Percentiles rank a stretch among this genome's conserved stretches.
Conservation (phyloP, 768 basidiomycete genomes). For the Pulveroboletus ravenelii region DNA sequence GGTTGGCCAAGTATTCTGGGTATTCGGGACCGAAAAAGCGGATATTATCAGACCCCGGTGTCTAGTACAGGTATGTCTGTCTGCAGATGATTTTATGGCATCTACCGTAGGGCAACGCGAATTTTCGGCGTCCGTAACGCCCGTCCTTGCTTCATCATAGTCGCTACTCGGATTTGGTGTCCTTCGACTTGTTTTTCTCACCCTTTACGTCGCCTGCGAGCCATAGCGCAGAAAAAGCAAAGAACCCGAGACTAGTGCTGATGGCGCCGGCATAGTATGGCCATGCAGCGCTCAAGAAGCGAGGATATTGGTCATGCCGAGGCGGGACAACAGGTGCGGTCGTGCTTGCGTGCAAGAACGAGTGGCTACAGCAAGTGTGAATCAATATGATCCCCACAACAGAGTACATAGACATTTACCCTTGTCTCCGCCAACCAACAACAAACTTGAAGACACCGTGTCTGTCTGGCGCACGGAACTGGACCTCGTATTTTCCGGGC, state of each 20-base stretch:
- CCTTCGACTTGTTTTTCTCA: slow-evolving; percentile 46
- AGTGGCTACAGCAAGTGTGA: slow-evolving; percentile 44
- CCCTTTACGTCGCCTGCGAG: slow-evolving; percentile 76
- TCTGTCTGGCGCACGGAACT: slow-evolving; percentile 87
- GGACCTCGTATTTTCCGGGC: slow-evolving; percentile 71
- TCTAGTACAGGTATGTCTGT: slow-evolving; percentile 27
- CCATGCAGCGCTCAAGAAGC: slow-evolving; percentile 94
- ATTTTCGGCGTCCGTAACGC: slow-evolving; percentile 1
- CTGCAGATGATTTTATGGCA: slow-evolving; percentile 4
- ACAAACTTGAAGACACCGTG: slow-evolving; percentile 99
- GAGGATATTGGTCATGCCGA: slow-evolving; percentile 90
- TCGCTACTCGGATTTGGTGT: slow-evolving; percentile 25
- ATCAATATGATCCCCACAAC: neutral
- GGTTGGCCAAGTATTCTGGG: neutral
- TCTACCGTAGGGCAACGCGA: slow-evolving; percentile 4
- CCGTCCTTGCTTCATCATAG: neutral
- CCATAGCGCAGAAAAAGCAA: slow-evolving; percentile 86
- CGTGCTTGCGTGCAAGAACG: slow-evolving; percentile 67
- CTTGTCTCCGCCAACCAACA: slow-evolving; percentile 85
- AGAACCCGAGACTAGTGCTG: slow-evolving; percentile 80
- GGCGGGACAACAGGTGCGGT: slow-evolving; percentile 89
- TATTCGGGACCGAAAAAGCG: neutral
- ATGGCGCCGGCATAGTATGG: slow-evolving; percentile 92
- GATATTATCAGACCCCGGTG: slow-evolving; percentile 1
- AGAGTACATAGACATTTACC: slow-evolving; percentile 43